phyloP scores from a whole-genome alignment of 768 basidiomycete species.

The Nidularia sp. region DNA sequence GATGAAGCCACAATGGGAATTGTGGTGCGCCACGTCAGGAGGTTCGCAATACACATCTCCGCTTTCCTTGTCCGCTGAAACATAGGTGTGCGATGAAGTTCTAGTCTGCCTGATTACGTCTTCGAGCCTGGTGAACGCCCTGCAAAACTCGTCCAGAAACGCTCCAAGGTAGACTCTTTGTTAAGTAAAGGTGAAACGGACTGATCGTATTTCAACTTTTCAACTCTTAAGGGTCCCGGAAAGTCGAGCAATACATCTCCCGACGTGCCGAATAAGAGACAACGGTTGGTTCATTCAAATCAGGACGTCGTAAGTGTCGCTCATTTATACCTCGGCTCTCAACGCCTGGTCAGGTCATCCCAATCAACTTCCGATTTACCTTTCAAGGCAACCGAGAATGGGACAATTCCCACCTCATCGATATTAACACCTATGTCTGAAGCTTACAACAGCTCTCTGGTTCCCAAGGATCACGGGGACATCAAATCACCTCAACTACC shows the following conservation, averaged over 20 bases:
- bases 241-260: constrained; percentile 61
- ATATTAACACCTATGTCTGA: constrained; percentile 25
- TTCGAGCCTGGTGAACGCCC: constrained; percentile 81
- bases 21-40: constrained; percentile 88
- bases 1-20: constrained; percentile 93
- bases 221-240: constrained; percentile 45
- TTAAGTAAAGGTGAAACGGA: constrained; percentile 6
- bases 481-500: constrained; percentile 60
- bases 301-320: constrained; percentile 10
- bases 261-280: constrained; percentile 77
- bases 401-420: constrained; percentile 22
- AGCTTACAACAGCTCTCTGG: constrained; percentile 28
- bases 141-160: constrained; percentile 65
- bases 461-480: constrained; percentile 37
- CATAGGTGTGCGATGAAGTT: constrained; percentile 32
- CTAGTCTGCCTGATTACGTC: constrained; percentile 75
- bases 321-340: constrained; percentile 19
- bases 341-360: constrained; percentile 38
- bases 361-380: constrained; percentile 29
- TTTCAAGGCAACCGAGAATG: constrained; percentile 37
- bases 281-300: constrained; percentile 57
- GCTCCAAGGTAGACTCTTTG: constrained; percentile 53
- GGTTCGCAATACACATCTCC: constrained; percentile 38
- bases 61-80: not conserved
- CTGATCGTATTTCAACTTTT: constrained; percentile 9